Percentiles rank a stretch among this genome's conserved stretches.
Conservation (phyloP, 305 asterid species). For the Withania somnifera region DNA sequence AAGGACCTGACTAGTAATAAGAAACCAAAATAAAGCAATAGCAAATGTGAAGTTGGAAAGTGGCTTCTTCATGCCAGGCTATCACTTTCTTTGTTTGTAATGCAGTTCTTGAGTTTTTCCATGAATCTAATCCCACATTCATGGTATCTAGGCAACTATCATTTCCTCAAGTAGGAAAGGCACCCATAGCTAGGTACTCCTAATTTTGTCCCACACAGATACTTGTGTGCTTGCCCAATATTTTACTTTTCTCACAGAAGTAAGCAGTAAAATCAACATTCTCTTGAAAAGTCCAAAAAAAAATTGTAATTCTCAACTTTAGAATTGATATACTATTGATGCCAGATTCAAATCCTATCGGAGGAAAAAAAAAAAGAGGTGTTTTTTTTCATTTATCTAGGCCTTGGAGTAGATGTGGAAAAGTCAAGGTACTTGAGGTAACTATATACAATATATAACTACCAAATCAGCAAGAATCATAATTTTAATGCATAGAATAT, state of each 20-base stretch:
- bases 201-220: neutral
- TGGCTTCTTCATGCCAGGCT: neutral
- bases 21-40: neutral
- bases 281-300: neutral
- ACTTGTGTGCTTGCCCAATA: neutral
- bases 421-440: neutral
- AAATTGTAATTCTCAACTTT: neutral
- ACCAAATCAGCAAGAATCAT: neutral
- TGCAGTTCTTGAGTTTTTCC: neutral
- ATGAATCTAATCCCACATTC: neutral
- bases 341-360: neutral
- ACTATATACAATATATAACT: neutral
- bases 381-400: neutral
- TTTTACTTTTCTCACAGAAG: neutral
- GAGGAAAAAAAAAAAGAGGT: neutral
- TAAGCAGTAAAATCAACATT: neutral
- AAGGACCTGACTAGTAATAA: too few relatives aligned
- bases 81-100: neutral
- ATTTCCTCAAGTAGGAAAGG: neutral
- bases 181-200: neutral
- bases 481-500: neutral
- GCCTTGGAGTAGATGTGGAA: neutral
- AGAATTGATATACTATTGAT: neutral
- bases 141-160: neutral
- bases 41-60: neutral